Conservation (phyloP, 208 protist species). For the Strigomonas oncopelti region DNA sequence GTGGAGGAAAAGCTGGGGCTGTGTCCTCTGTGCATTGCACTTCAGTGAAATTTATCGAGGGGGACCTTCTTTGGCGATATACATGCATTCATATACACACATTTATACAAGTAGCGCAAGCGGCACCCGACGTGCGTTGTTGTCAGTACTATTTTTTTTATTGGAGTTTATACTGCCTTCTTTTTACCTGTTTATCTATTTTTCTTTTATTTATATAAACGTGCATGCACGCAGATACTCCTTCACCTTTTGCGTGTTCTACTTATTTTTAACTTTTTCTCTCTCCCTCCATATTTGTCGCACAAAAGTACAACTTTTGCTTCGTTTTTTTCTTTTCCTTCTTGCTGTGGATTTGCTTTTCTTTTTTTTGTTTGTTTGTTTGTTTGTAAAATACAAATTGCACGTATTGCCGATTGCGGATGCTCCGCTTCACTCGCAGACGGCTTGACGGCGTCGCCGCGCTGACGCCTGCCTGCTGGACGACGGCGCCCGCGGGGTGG, state of each 20-base stretch:
- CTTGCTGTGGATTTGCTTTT: conserved; percentile 6
- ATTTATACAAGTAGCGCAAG: no score
- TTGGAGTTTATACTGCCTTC: no score
- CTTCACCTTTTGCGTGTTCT: no score
- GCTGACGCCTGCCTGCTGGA: conserved; percentile 61
- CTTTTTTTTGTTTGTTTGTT: conserved; percentile 1
- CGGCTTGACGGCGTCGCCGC: conserved; percentile 16
- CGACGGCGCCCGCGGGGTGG: conserved; percentile 57
- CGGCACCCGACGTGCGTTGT: no score
- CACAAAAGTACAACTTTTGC: no score
- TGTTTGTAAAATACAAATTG: conserved; percentile 1
- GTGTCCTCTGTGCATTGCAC: conserved; percentile 62
- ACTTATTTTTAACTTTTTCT: no score
- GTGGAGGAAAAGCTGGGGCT: conserved; percentile 46
- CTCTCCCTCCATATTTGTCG: no score
- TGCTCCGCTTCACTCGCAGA: background rate
- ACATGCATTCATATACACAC: no score
- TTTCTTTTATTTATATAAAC: no score
- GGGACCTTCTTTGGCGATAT: no score
- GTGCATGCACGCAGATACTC: no score
- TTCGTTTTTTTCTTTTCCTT: background rate
- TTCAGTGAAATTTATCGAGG: conserved; percentile 16
- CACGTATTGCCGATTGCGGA: background rate
- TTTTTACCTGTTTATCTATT: conserved; percentile 9
- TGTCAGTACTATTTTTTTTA: no score